phyloP scores from a whole-genome alignment of 2,329 filamentous ascomycete species.

The Neophaeococcomyces mojaviensis region DNA sequence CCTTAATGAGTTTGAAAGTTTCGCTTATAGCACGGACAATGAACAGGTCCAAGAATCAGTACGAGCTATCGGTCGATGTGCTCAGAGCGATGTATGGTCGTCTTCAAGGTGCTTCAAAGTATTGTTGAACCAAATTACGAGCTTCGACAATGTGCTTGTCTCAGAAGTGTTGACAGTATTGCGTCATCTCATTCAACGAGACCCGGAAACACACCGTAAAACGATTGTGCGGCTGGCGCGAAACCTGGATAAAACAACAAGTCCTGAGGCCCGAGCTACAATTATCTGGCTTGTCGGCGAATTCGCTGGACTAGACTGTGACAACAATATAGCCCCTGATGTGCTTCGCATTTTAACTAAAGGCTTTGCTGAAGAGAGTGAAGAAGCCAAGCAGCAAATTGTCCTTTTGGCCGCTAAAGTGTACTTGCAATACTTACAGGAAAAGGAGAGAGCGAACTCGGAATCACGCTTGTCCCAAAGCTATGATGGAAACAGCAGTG shows the following conservation, averaged over 20 bases:
- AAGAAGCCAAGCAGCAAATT: conserved; percentile 83
- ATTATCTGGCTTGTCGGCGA: conserved; percentile 98
- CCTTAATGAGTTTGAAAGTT: conserved; percentile 88
- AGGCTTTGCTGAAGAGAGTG: conserved; percentile 74
- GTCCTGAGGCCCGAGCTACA: conserved; percentile 80
- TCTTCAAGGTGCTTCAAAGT: conserved; percentile 74
- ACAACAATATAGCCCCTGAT: conserved; percentile 87
- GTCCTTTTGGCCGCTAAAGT: conserved; percentile 92
- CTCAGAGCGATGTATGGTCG: conserved; percentile 65
- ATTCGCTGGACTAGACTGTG: conserved; percentile 70
- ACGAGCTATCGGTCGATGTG: conserved; percentile 85
- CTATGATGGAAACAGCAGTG: conserved; percentile 21
- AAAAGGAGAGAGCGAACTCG: conserved; percentile 20
- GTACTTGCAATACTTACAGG: conserved; percentile 73
- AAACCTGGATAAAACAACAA: conserved; percentile 80
- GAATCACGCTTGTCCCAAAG: conserved; percentile 16
- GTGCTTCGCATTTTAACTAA: conserved; percentile 82
- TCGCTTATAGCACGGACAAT: conserved; percentile 67
- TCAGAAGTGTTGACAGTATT: conserved; percentile 93
- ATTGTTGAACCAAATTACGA: conserved; percentile 79
- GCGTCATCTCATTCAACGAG: conserved; percentile 87
- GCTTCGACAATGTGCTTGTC: conserved; percentile 72
- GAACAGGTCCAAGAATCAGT: conserved; percentile 81
- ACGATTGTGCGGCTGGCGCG: conserved; percentile 86
- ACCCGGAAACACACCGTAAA: conserved; percentile 68